Percentiles rank a stretch among this genome's conserved stretches.
Conservation (phyloP, 1,284 basidiomycete species). For the Cerioporus squamosus region DNA sequence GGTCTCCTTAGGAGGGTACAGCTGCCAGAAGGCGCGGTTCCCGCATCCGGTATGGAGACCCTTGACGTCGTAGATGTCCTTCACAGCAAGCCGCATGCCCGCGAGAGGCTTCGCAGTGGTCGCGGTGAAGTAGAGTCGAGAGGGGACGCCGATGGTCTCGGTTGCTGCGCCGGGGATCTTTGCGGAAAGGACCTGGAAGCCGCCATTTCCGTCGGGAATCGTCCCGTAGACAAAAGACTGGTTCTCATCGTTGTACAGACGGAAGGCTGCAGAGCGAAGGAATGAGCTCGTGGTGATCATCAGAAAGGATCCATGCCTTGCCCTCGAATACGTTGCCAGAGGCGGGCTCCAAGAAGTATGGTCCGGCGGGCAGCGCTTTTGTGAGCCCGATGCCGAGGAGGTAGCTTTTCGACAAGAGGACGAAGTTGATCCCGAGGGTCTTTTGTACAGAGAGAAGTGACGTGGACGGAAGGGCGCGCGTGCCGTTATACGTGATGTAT, state of each 20-base stretch:
- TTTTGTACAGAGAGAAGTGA: slow-evolving; percentile 15
- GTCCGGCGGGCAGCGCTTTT: slow-evolving; percentile 28
- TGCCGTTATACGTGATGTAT: slow-evolving; percentile 29
- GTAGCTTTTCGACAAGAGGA: slow-evolving; percentile 25
- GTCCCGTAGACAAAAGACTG: slow-evolving; percentile 37
- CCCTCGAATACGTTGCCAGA: slow-evolving; percentile 34
- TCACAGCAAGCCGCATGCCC: slow-evolving; percentile 36
- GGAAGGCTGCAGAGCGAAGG: slow-evolving; percentile 21
- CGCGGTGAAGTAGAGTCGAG: slow-evolving; percentile 36
- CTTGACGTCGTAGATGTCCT: slow-evolving; percentile 38
- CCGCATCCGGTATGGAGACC: slow-evolving; percentile 37
- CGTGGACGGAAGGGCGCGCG: slow-evolving; percentile 6
- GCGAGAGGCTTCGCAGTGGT: slow-evolving; percentile 34
- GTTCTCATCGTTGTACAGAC: slow-evolving; percentile 36
- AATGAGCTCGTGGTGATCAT: neutral
- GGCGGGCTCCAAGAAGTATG: slow-evolving; percentile 32
- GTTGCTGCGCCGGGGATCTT: slow-evolving; percentile 34
- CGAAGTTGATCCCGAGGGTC: slow-evolving; percentile 24
- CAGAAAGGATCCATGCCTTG: neutral
- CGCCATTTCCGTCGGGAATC: slow-evolving; percentile 29
- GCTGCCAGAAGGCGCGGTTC: slow-evolving; percentile 34
- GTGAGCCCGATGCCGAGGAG: slow-evolving; percentile 16
- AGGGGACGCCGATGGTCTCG: slow-evolving; percentile 35
- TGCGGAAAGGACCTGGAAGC: slow-evolving; percentile 31
- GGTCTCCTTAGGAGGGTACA: slow-evolving; percentile 36